Percentiles rank a stretch among this genome's conserved stretches.
phyloP scores from a whole-genome alignment of 2,329 filamentous ascomycete genomes.

The Ophiosphaerella narmari region DNA sequence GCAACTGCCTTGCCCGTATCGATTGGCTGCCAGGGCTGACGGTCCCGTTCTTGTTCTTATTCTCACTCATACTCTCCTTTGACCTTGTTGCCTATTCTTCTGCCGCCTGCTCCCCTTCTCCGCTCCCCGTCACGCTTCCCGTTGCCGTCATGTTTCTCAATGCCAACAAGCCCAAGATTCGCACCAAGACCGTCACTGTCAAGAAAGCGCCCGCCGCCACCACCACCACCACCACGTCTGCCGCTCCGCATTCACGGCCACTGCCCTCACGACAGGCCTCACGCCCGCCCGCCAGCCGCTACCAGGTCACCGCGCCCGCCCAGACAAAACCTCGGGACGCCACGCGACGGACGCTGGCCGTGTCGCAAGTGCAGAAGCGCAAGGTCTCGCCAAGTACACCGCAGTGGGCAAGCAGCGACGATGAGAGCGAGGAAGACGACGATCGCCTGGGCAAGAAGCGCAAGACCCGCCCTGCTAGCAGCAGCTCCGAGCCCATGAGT shows the following conservation, averaged over 20 bases:
- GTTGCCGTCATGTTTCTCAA: conserved; percentile 33
- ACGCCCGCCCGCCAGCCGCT: conserved; percentile 32
- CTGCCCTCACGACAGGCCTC: conserved; percentile 13
- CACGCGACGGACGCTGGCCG: conserved; percentile 32
- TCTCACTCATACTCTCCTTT: conserved; percentile 20
- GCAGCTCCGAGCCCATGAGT: conserved; percentile 42
- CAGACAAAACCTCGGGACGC: conserved; percentile 21
- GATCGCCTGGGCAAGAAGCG: conserved; percentile 31
- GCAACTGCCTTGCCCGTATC: conserved; percentile 9
- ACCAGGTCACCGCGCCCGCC: conserved; percentile 25
- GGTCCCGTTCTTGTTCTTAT: conserved; percentile 2
- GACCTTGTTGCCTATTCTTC: conserved; percentile 6
- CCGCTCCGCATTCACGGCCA: conserved; percentile 7
- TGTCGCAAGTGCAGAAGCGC: conserved; percentile 38
- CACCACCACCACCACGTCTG: conserved; percentile 9
- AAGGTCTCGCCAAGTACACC: conserved; percentile 41
- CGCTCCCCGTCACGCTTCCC: conserved; percentile 1
- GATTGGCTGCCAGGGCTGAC: background rate
- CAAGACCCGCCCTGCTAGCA: conserved; percentile 44
- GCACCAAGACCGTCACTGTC: conserved; percentile 37
- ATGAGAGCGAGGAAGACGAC: conserved; percentile 35
- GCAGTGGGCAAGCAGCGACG: conserved; percentile 41
- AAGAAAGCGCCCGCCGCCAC: conserved; percentile 28
- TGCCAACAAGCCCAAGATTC: conserved; percentile 38
- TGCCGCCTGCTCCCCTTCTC: conserved; percentile 10